phyloP scores from a whole-genome alignment of 306 rosid species.

The Pterocarpus macrocarpus region DNA sequence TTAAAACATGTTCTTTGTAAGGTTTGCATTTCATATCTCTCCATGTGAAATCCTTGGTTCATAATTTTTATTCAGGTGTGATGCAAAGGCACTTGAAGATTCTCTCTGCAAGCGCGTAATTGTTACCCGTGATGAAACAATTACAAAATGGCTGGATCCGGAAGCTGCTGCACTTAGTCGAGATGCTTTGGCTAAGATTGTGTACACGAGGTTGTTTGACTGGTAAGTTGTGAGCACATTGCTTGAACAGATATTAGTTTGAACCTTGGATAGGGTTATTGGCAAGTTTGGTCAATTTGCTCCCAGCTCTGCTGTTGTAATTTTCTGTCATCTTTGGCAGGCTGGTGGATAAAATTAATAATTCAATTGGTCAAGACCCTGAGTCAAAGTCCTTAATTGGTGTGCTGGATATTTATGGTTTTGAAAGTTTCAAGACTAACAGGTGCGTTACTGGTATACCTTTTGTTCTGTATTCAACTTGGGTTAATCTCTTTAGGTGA shows the following conservation, averaged over 20 bases:
- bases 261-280: conserved; percentile 32
- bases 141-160: conserved; percentile 95
- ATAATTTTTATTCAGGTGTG: conserved; percentile 77
- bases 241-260: conserved; percentile 36
- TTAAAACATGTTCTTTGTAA: conserved; percentile 31
- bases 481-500: conserved; percentile 42
- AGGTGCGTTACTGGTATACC: conserved; percentile 75
- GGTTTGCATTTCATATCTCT: conserved; percentile 47
- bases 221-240: conserved; percentile 68
- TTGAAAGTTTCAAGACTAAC: conserved; percentile 99
- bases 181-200: conserved; percentile 96
- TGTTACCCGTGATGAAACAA: conserved; percentile 96
- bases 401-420: conserved; percentile 98
- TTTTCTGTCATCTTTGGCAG: conserved; percentile 64
- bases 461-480: conserved; percentile 56
- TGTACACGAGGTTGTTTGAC: conserved; percentile 93
- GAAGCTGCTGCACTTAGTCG: conserved; percentile 90
- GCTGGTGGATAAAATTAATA: conserved; percentile 94
- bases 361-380: conserved; percentile 96
- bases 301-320: conserved; percentile 19
- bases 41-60: conserved; percentile 41
- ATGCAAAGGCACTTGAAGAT: conserved; percentile 91
- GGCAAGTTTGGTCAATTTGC: conserved; percentile 38
- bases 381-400: conserved; percentile 88
- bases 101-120: conserved; percentile 99